Evolutionary conservation across 2,329 filamentous ascomycete species (phyloP), one percentile per base, ranked within the genome.

Genomic region (Diaporthe batatas): DNA sequence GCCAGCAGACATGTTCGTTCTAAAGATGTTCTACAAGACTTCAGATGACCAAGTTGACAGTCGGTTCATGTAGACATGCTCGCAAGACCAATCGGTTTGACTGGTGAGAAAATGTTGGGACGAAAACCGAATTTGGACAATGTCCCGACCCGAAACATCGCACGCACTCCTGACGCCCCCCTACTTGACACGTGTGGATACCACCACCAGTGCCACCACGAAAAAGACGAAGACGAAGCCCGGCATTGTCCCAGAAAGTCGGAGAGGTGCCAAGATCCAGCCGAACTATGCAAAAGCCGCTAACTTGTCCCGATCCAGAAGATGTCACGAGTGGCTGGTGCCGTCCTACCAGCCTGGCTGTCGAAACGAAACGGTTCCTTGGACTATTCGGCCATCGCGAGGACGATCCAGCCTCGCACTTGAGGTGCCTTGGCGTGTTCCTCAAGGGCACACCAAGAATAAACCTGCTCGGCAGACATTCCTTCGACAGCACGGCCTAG

Each of bases 121-220:
- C 62, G 62, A 67, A 67, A 67, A 67, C 62, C 62, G 62, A 29
- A 39, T 67, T 53, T 32, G 62, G 62, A 51, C 44, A 67, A 67
- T 67, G 62, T 67, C 62, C 62, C 62, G 62, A 67, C 62, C 62
- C 62, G 62, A 67, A 67, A 67, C 62, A 67, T 67, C 47, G 47
- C 62, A 67, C 62, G 47, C 62, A 67, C 47, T 47, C 53, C 62
- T 67, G 62, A 67, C 51, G 34, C 29, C 44, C 44, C 62, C 62
- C 18, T 1, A n/a, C 62, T 67, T 67, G 62, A 67, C 62, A 67
- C 62, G 47, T 67, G 62, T 51, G 62, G 12, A n/a, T 47, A 53
- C 62, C 62, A 34, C 62, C 47, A 36, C 47, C 21, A 53, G 44
- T 47, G 23, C 44, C 47, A 12, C n/a, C 21, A 53, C 29, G 21